Evolutionary conservation across 2,329 filamentous ascomycete species (phyloP).

Genomic region (Phyllosticta citribraziliensis): DNA sequence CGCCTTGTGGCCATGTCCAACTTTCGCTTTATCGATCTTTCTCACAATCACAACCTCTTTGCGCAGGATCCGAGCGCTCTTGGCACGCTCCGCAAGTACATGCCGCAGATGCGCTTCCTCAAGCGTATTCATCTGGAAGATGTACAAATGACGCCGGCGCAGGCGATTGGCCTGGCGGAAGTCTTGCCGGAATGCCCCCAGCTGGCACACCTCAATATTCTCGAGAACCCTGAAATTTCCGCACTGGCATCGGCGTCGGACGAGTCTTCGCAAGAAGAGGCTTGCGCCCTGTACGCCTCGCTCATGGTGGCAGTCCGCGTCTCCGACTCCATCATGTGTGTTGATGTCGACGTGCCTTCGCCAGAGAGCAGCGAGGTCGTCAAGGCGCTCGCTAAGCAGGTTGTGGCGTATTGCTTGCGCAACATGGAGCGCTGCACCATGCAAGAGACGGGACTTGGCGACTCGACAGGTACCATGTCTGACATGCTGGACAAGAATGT

Average conservation of each 20-base stretch:
- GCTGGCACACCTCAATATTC: conserved; percentile 76
- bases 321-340: conserved; percentile 71
- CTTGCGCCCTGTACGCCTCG: conserved; percentile 86
- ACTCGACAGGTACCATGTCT: conserved; percentile 36
- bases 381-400: conserved; percentile 83
- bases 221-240: conserved; percentile 68
- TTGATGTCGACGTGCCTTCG: conserved; percentile 83
- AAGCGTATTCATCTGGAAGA: conserved; percentile 82
- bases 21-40: conserved; percentile 84
- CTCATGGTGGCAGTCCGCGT: conserved; percentile 79
- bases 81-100: conserved; percentile 65
- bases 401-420: conserved; percentile 85
- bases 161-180: conserved; percentile 84
- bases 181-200: conserved; percentile 73
- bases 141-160: conserved; percentile 73
- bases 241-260: conserved; percentile 65
- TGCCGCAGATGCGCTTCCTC: conserved; percentile 67
- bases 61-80: conserved; percentile 63
- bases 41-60: conserved; percentile 78
- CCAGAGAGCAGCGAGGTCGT: conserved; percentile 79
- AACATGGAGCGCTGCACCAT: conserved; percentile 79
- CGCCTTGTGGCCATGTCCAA: conserved; percentile 58
- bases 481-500: conserved; percentile 26
- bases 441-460: conserved; percentile 42
- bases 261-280: conserved; percentile 79